Base-by-base conservation (phyloP, 2,329 filamentous ascomycete species). In the Hymenoscyphus fructigenus region DNA sequence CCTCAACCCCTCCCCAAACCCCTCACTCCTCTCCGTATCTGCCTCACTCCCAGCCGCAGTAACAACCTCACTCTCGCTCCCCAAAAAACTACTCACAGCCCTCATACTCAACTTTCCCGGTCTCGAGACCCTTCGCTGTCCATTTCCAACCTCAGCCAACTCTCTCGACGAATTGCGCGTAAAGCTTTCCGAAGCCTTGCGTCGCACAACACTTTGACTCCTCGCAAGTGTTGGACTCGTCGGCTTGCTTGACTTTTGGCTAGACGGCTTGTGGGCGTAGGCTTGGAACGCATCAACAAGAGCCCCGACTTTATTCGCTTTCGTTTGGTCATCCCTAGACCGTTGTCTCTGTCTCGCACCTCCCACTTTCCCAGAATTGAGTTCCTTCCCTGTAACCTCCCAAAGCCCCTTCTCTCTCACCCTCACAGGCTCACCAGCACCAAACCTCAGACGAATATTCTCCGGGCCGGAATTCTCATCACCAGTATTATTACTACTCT, bases 251-350 rank as follows among this genome's bases (percentile, higher is more conserved):
- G 67, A 38, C 9, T 59, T 44, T 29, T 62, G 47, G 23, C 47
- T 64, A 2, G 60, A 28, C 12, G 36, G 59, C 23, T 65, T 60
- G 12, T 67, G 59, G 20, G 67, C 65, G 29, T 61, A 67, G 4
- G 66, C 62, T 53, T 72, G 69, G 59, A 72, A 72, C 4, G 71
- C 65, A 23, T 72, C 65, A 10, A 72, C 65, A 6, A 72, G 61
- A 26, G 63, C 65, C 10, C 63, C 62, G 36, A 68, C 64, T 68
- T 64, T 32, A 29, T 34, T 57, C 53, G 32, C 41, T 28, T 14
- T 62, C 55, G 23, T 26, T 47, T 26, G 20, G 6, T 53, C 47
- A 23, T 23, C 23, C 47, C 20, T 50, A 1, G 20, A 26, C 4
- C 44, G 10, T 12, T 23, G n/a, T 50, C 44, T 26, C 9, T 23